Evolutionary conservation across 2,329 filamentous ascomycete species (phyloP), one percentile per base, ranked within the genome.

Genomic region (Talaromyces sp.): DNA sequence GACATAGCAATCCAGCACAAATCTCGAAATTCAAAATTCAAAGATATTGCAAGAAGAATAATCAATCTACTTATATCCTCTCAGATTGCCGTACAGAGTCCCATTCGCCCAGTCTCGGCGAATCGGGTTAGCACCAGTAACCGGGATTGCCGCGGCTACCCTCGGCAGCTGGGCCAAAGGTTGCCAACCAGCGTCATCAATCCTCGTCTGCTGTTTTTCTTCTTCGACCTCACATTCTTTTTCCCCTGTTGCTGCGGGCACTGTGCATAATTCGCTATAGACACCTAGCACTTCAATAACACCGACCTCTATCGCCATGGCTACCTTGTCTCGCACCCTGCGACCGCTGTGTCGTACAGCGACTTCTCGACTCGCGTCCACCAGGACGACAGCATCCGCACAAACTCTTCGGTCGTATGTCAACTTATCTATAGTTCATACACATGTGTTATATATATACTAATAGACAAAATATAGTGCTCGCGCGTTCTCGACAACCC

Each of bases 401-500:
- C 75, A 76, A 61, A 70, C 77, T 63, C 68, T 74, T 56, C 78
- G 77, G 68, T 76, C 76, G 79, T 81, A 73, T 65, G 69, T 42
- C 28, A 28, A 58, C 18, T 51, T 53, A 33, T n/a, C n/a, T 16
- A 9, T 42, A 18, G 23, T 28, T n/a, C 18, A 30, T 4, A 36
- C 14, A 28, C 50, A 51, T 55, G 14, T 34, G 55, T 54, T 56
- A 36, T 18, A 30, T 59, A 50, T 53, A 59, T 31, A 56, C 55
- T 18, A 18, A 30, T 51, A n/a, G 23, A 23, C 12, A 14, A 14
- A 60, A 42, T 58, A 42, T 58, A 82, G 78, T 66, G 68, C 73
- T 12, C 84, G 87, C 67, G 71, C 82, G 23, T 82, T 92, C 62
- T 89, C 87, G 42, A 83, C 83, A 56, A 89, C 88, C 0, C 67